A percentile compares a stretch with the other conserved stretches of the same genome.
phyloP scores from a whole-genome alignment of 192 early-diverging fungal genomes.

The Linnemannia hyalina region DNA sequence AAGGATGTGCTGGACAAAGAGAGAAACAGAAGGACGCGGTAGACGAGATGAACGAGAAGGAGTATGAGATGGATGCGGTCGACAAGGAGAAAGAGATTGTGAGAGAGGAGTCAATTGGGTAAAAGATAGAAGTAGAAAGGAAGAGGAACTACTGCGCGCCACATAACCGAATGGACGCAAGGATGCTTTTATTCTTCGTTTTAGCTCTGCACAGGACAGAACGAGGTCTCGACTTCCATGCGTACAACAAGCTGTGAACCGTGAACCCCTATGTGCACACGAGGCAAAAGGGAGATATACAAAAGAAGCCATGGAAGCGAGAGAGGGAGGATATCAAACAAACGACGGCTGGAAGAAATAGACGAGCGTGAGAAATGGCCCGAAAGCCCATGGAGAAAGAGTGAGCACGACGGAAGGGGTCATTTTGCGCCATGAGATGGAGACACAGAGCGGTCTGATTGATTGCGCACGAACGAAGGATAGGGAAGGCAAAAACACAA shows the following conservation, averaged over 20 bases:
- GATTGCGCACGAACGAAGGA: neutral
- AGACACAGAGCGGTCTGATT: neutral
- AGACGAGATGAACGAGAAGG: no score
- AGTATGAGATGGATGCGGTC: neutral
- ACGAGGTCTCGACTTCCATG: neutral
- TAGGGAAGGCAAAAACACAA: neutral
- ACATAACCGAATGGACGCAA: constrained; percentile 1
- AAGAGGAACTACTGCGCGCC: neutral
- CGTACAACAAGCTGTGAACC: neutral
- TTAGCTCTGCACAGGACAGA: neutral
- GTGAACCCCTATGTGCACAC: constrained; percentile 8
- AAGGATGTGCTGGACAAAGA: no score
- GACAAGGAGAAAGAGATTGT: neutral
- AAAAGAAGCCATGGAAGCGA: neutral
- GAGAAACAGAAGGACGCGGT: no score
- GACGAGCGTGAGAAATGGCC: constrained; percentile 13
- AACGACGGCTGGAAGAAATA: constrained; percentile 4
- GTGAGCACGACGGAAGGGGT: neutral
- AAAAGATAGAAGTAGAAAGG: neutral
- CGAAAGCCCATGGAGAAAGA: neutral
- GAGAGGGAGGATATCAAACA: neutral
- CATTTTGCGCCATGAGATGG: constrained; percentile 6
- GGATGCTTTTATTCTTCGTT: neutral
- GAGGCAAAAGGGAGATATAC: neutral
- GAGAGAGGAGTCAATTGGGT: neutral